These are phyloP conservation scores for Parastagonospora avenae DNA, from an alignment of 2,329 filamentous ascomycete genomes.

Conservation along the genomic window DNA sequence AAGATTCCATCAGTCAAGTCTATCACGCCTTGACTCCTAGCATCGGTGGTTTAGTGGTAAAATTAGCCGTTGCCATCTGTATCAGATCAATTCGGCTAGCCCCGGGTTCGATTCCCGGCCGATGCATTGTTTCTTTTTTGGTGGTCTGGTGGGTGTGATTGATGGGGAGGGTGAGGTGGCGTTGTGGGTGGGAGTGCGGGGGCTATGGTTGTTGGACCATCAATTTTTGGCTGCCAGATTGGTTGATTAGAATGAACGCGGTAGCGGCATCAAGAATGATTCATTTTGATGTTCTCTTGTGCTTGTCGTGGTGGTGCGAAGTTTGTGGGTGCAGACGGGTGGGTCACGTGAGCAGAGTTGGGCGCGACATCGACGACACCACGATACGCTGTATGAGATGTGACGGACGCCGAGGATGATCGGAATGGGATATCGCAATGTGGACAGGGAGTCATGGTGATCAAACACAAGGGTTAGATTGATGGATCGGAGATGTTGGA, in stretches of 20 bases:
- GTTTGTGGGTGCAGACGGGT: neutral
- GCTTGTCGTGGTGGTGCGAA: neutral
- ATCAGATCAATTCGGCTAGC: slow-evolving; percentile 27
- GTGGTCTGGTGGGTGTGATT: no score
- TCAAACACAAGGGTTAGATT: no score
- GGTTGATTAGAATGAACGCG: no score
- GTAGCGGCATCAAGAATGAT: no score
- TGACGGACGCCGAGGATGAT: neutral
- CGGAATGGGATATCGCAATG: no score
- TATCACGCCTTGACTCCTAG: neutral
- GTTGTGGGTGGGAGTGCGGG: no score
- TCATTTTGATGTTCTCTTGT: slow-evolving; percentile 6
- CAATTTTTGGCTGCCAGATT: no score
- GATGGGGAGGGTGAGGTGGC: no score
- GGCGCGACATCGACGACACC: neutral
- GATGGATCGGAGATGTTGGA: no score
- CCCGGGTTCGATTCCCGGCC: slow-evolving; percentile 37
- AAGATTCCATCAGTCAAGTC: neutral
- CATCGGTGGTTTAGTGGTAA: slow-evolving; percentile 41
- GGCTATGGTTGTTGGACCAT: no score
- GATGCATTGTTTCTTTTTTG: slow-evolving; percentile 10
- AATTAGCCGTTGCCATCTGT: slow-evolving; percentile 36
- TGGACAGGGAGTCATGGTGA: no score
- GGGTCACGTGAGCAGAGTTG: neutral
- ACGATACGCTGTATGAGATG: neutral